Evolutionary conservation across 768 basidiomycete genomes (phyloP).

Genomic region (Pisolithus orientalis): DNA sequence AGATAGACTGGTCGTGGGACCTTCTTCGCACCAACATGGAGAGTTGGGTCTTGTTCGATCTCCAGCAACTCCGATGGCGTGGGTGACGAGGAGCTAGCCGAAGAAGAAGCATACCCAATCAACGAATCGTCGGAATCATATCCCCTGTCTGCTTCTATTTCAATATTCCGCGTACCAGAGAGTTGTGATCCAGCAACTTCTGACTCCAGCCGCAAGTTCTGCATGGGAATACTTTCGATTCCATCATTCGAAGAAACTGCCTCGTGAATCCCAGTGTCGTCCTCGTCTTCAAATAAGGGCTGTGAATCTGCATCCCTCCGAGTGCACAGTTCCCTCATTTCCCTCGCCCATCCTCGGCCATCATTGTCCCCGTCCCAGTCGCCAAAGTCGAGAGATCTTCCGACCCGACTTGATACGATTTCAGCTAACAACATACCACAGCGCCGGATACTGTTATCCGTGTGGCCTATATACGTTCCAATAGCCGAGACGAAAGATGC

Average conservation of each 20-base stretch:
- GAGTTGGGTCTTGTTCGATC: conserved; percentile 79
- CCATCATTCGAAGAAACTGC: conserved; percentile 10
- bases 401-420: conserved; percentile 53
- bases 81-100: conserved; percentile 74
- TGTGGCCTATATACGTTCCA: conserved; percentile 70
- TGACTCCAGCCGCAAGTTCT: conserved; percentile 1
- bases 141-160: conserved; percentile 21
- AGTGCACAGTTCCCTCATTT: conserved; percentile 47
- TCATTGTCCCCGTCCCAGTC: conserved; percentile 77
- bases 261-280: conserved; percentile 2
- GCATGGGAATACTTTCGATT: conserved; percentile 5
- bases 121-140: conserved; percentile 82
- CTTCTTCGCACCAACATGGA: conserved; percentile 64
- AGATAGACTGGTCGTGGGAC: conserved; percentile 85
- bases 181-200: neutral
- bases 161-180: conserved; percentile 12
- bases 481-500: conserved; percentile 63
- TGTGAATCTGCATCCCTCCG: conserved; percentile 48
- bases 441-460: conserved; percentile 67
- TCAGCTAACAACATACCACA: conserved; percentile 95
- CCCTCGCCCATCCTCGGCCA: conserved; percentile 58
- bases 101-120: conserved; percentile 68
- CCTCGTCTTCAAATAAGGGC: conserved; percentile 14
- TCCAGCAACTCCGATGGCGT: conserved; percentile 76
- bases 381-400: conserved; percentile 70